Evolutionary conservation across 495 filamentous ascomycete genomes (phyloP).

Genomic region (Parathielavia hyrcaniae): DNA sequence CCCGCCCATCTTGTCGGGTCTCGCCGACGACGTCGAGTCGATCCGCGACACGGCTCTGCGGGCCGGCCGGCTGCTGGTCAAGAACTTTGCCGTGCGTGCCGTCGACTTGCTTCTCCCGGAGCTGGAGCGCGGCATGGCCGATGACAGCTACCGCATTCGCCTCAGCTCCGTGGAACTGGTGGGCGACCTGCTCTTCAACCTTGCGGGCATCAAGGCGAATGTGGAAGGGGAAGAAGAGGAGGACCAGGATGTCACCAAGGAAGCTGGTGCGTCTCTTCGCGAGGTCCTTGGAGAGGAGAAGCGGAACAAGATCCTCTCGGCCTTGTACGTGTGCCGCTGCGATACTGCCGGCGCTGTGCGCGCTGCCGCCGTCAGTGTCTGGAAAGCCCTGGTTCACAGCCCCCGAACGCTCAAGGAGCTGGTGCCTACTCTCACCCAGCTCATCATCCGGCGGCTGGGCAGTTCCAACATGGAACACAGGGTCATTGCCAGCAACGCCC

Average conservation of each 20-base stretch:
- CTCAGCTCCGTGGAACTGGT: conserved; percentile 97
- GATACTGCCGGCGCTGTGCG: conserved; percentile 92
- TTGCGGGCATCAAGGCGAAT: conserved; percentile 87
- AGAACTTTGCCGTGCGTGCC: conserved; percentile 92
- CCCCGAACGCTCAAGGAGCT: conserved; percentile 91
- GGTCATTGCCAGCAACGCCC: conserved; percentile 92
- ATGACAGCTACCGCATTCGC: conserved; percentile 92
- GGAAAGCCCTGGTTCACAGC: conserved; percentile 93
- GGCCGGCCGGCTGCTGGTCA: conserved; percentile 88
- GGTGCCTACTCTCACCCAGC: conserved; percentile 84
- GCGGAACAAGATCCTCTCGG: conserved; percentile 88
- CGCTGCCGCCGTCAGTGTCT: conserved; percentile 82
- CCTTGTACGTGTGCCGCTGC: conserved; percentile 93
- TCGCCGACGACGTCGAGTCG: conserved; percentile 91
- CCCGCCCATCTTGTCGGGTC: conserved; percentile 85
- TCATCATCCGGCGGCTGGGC: conserved; percentile 88
- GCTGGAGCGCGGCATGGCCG: conserved; percentile 88
- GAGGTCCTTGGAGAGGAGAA: conserved; percentile 94
- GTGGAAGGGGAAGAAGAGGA: conserved; percentile 65
- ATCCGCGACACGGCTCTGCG: conserved; percentile 91
- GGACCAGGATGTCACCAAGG: conserved; percentile 68
- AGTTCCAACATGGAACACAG: conserved; percentile 98
- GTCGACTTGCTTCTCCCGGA: conserved; percentile 92
- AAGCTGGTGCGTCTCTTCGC: conserved; percentile 82
- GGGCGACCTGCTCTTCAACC: conserved; percentile 93